Percentiles rank a stretch among this genome's conserved stretches.
Evolutionary conservation across 2,329 filamentous ascomycete species (phyloP).

Genomic region (Cercospora janseana): DNA sequence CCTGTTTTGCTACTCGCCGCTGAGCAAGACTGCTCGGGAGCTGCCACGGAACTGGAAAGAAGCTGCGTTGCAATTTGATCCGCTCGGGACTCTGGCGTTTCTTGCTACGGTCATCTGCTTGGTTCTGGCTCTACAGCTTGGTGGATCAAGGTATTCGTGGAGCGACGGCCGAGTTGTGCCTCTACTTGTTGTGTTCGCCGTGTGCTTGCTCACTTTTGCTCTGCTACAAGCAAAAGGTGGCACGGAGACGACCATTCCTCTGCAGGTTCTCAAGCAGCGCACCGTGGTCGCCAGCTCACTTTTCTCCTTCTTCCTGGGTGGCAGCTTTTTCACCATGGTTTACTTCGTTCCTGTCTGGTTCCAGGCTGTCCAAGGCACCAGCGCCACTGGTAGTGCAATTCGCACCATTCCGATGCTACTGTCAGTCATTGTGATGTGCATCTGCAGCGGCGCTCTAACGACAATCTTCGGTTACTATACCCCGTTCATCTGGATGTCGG

Average conservation of each 20-base stretch:
- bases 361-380: conserved; percentile 50
- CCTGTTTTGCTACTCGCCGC: conserved; percentile 40
- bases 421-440: conserved; percentile 13
- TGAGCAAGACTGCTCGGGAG: conserved; percentile 31
- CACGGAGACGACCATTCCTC: conserved; percentile 44
- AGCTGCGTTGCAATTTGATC: conserved; percentile 42
- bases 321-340: conserved; percentile 45
- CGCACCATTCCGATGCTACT: conserved; percentile 45
- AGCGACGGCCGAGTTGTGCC: conserved; percentile 42
- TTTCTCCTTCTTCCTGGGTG: conserved; percentile 40
- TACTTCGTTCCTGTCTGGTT: conserved; percentile 44
- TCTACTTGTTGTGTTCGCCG: conserved; percentile 37
- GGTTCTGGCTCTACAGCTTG: conserved; percentile 49
- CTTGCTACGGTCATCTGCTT: conserved; percentile 44
- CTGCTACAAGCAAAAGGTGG: conserved; percentile 54
- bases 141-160: conserved; percentile 39
- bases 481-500: conserved; percentile 37
- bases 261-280: conserved; percentile 42
- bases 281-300: conserved; percentile 38
- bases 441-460: conserved; percentile 4
- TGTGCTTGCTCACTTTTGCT: conserved; percentile 57
- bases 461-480: conserved; percentile 28
- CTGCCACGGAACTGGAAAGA: conserved; percentile 22
- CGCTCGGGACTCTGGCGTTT: conserved; percentile 37
- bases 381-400: conserved; percentile 49